Evolutionary conservation across 1,139 yeast species (phyloP), one percentile per base, ranked within the genome.

Genomic region (Martiniozyma asiatica): DNA sequence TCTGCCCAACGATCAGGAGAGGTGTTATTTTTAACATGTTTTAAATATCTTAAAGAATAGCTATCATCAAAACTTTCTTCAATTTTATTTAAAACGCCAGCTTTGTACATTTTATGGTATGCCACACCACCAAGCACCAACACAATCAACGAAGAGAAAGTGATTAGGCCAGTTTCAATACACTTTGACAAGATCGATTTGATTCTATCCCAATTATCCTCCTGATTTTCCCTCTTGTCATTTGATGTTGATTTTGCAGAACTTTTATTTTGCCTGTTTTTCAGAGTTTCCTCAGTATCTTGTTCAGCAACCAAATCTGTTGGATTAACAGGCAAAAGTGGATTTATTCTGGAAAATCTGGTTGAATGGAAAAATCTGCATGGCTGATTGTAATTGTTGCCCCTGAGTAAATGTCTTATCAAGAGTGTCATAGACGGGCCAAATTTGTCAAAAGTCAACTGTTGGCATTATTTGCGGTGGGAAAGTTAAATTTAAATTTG

Each of bases 131-230:
- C 80, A 5, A 74, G 54, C 0, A 81, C 92, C 14, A 81, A 60
- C 29, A 81, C 71, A 3, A 73, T 65, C 16, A 81, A 55, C 2
- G 92, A 76, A n/a, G 84, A 73, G 32, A 80, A 60, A 18, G 89
- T 80, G 29, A 81, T 73, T 2, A 82, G 75, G 2, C 78, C 74
- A 0, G 93, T 73, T 46, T 81, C 93, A 3, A 71, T 45, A 36
- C 79, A 68, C 46, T 76, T 79, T 44, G 63, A 45, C 4, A 60
- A 25, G 18, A 71, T 58, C 4, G 47, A 39, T 14, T 42, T 42
- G 24, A 56, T 33, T 28, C 43, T 47, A 8, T 47, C 51, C 41
- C 38, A 31, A n/a, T 22, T 25, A 17, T 35, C 31, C 14, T 29
- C 20, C 14, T 27, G 28, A 11, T 23, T 26, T 22, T 24, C n/a